Conservation (phyloP, 495 filamentous ascomycete genomes). For the Podospora pseudoanserina region DNA sequence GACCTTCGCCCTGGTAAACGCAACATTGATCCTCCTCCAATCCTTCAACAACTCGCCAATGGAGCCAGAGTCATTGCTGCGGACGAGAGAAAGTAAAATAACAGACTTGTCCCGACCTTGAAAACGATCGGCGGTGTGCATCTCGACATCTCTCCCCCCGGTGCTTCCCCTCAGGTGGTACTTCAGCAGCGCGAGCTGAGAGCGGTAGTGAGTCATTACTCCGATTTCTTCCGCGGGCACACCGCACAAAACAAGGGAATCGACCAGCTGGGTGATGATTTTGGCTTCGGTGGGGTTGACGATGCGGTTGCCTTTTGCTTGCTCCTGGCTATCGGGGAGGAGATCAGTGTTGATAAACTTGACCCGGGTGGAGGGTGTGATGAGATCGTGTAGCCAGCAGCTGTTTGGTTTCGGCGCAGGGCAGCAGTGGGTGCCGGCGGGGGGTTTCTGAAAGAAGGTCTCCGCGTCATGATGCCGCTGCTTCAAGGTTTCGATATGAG, state of each 20-base stretch:
- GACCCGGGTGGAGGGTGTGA: conserved; percentile 66
- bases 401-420: conserved; percentile 41
- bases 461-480: conserved; percentile 52
- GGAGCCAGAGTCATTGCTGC: conserved; percentile 72
- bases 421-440: conserved; percentile 42
- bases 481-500: conserved; percentile 51
- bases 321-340: conserved; percentile 63
- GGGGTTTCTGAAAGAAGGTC: conserved; percentile 23
- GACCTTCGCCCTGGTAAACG: conserved; percentile 83
- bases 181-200: conserved; percentile 63
- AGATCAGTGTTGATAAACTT: conserved; percentile 85
- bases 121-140: conserved; percentile 95
- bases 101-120: conserved; percentile 95
- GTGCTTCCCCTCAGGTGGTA: conserved; percentile 40
- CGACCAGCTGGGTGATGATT: conserved; percentile 73
- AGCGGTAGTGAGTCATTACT: conserved; percentile 98
- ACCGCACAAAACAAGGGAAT: conserved; percentile 68
- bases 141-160: conserved; percentile 60
- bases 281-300: conserved; percentile 77
- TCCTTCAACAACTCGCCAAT: conserved; percentile 89
- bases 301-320: conserved; percentile 73
- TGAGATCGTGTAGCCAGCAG: conserved; percentile 82
- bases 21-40: conserved; percentile 92
- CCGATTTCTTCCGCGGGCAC: conserved; percentile 75
- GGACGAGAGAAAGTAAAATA: conserved; percentile 77